phyloP scores from a whole-genome alignment of 495 filamentous ascomycete genomes.

The Staphylotrichum longicolle region DNA sequence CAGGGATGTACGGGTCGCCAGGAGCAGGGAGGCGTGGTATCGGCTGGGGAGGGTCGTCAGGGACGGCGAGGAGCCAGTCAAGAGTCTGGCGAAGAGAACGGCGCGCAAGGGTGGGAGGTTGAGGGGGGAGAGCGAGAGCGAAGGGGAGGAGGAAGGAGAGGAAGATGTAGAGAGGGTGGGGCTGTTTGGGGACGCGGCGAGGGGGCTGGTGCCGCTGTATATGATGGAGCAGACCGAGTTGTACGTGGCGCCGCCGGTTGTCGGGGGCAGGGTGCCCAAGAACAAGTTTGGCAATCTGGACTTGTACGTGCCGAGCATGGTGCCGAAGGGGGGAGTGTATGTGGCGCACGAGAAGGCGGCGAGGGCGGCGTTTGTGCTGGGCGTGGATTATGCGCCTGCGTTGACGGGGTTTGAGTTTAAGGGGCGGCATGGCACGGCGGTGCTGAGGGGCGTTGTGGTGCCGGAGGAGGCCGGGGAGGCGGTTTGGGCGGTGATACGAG shows the following conservation, averaged over 20 bases:
- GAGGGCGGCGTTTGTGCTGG: constrained; percentile 70
- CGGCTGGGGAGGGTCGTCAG: constrained; percentile 75
- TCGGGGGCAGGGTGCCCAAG: constrained; percentile 71
- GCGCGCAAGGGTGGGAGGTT: constrained; percentile 29
- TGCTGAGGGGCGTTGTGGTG: constrained; percentile 72
- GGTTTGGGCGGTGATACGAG: constrained; percentile 62
- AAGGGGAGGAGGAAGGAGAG: constrained; percentile 38
- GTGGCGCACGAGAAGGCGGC: constrained; percentile 59
- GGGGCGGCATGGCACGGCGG: constrained; percentile 76
- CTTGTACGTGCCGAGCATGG: constrained; percentile 88
- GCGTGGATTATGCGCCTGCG: constrained; percentile 84
- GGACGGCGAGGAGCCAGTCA: constrained; percentile 70
- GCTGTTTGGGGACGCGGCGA: constrained; percentile 36
- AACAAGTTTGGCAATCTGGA: constrained; percentile 90
- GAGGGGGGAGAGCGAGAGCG: constrained; percentile 37
- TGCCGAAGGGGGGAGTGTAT: constrained; percentile 77
- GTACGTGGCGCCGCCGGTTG: constrained; percentile 73
- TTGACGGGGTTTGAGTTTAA: constrained; percentile 87
- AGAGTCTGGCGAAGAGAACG: constrained; percentile 53
- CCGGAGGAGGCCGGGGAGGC: constrained; percentile 68
- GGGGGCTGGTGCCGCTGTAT: constrained; percentile 59
- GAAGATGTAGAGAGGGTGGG: constrained; percentile 35
- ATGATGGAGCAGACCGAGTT: constrained; percentile 70
- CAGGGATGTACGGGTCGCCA: constrained; percentile 70
- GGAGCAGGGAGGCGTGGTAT: constrained; percentile 83